Conservation (phyloP, 257 asterid genomes). For the Solanum habrochaites region DNA sequence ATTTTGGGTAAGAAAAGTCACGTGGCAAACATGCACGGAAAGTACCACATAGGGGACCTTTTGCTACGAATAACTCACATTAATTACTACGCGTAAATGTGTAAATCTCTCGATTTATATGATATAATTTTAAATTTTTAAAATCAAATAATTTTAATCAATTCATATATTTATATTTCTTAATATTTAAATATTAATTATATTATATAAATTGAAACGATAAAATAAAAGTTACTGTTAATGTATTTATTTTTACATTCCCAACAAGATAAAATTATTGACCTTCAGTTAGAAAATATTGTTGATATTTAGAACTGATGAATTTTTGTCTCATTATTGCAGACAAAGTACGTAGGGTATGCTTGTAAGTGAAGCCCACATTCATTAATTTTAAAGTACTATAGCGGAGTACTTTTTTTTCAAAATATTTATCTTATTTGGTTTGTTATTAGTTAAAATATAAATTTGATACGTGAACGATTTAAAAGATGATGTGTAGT, state of each 20-base stretch:
- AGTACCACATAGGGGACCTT: background rate
- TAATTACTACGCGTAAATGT: too few relatives aligned
- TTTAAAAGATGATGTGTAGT: background rate
- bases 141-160: rapidly evolving
- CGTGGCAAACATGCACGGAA: background rate
- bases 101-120: background rate
- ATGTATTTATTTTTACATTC: background rate
- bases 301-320: background rate
- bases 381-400: background rate
- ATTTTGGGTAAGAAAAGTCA: background rate
- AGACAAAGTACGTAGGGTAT: background rate
- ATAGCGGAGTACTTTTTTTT: background rate
- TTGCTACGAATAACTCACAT: background rate
- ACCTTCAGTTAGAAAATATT: background rate
- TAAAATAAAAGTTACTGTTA: background rate
- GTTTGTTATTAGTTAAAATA: background rate
- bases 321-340: background rate
- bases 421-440: background rate
- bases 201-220: background rate
- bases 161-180: background rate
- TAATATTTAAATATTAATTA: background rate
- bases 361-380: background rate
- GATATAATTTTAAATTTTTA: rapidly evolving
- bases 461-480: background rate
- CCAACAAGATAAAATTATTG: background rate